These are phyloP conservation scores for Casuarina equisetifolia DNA, from an alignment of 306 rosid species.

Conservation along the genomic window DNA sequence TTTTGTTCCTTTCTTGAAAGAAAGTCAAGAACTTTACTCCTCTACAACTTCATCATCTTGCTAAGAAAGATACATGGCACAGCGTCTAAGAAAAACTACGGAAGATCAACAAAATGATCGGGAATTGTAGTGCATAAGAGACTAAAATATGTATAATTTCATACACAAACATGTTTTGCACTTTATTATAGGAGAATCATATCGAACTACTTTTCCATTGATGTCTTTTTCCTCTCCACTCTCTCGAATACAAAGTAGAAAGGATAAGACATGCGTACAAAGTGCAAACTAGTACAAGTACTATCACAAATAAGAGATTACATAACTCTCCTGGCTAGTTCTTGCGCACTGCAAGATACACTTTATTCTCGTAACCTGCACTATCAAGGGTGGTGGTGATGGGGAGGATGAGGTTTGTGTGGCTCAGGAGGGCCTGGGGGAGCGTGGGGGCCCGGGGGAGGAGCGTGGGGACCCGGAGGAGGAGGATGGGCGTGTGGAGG, in stretches of 20 bases:
- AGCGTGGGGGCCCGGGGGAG: conserved; percentile 31
- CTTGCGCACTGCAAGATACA: neutral
- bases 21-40: too few relatives aligned
- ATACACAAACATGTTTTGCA: neutral
- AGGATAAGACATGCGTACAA: neutral
- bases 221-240: neutral
- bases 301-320: neutral
- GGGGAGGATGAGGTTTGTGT: conserved; percentile 38
- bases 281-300: neutral
- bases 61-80: too few relatives aligned
- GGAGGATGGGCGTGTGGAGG: conserved; percentile 36
- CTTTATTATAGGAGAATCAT: too few relatives aligned
- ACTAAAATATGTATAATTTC: too few relatives aligned
- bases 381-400: conserved; percentile 20
- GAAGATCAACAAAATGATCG: too few relatives aligned
- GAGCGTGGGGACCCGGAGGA: conserved; percentile 37
- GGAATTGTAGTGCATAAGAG: too few relatives aligned
- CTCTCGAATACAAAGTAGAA: neutral
- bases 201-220: neutral
- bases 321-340: neutral
- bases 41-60: too few relatives aligned
- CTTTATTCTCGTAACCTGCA: neutral
- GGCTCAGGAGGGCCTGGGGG: conserved; percentile 39
- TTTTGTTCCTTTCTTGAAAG: too few relatives aligned
- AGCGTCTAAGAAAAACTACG: too few relatives aligned